Evolutionary conservation across 78 protist genomes (phyloP).

Genomic region (Dictyostelium firmibasis): DNA sequence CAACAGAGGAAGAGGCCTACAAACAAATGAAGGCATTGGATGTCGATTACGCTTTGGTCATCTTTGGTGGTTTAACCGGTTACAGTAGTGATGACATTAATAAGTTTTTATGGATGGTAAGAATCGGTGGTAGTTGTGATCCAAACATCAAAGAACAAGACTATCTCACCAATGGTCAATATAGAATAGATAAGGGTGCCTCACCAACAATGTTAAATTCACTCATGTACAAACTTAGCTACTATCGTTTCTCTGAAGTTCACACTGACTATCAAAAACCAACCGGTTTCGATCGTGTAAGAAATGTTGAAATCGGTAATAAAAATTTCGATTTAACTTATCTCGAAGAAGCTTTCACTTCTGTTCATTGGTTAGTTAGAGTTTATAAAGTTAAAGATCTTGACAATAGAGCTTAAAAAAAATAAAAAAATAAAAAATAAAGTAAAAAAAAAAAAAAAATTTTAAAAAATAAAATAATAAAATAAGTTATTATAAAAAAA

Average conservation of each 20-base stretch:
- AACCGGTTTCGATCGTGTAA: conserved; percentile 96
- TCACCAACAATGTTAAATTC: conserved; percentile 89
- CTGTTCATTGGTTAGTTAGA: conserved; percentile 98
- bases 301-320: conserved; percentile 94
- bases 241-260: conserved; percentile 96
- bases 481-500: neutral
- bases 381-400: conserved; percentile 95
- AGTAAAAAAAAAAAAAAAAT: neutral
- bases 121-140: conserved; percentile 86
- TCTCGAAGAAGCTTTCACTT: conserved; percentile 98
- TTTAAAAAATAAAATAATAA: neutral
- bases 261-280: conserved; percentile 84
- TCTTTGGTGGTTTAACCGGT: conserved; percentile 99
- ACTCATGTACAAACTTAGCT: conserved; percentile 96
- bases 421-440: neutral
- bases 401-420: conserved; percentile 72
- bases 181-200: conserved; percentile 85
- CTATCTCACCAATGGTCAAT: conserved; percentile 91
- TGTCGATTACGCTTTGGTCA: conserved; percentile 98
- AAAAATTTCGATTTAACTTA: conserved; percentile 89
- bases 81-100: conserved; percentile 97
- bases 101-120: conserved; percentile 99
- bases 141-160: conserved; percentile 86
- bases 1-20: conserved; percentile 91
- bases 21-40: conserved; percentile 88